A percentile compares a stretch with the other conserved stretches of the same genome.
These are phyloP conservation scores for Cyclotella sp. DNA, from an alignment of 108 stramenopile species.

Conservation along the genomic window DNA sequence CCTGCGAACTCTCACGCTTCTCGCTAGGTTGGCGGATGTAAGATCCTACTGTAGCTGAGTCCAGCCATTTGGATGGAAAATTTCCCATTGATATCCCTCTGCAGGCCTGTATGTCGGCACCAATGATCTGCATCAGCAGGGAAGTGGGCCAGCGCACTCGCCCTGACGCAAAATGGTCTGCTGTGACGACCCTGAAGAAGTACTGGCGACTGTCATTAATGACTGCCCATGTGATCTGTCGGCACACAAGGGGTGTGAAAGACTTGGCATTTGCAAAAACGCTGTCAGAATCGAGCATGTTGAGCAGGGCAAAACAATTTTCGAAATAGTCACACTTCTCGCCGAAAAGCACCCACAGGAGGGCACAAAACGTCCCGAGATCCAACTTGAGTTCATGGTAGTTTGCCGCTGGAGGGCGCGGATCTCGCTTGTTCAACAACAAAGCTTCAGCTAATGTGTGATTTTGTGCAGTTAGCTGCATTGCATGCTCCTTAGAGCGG, in stretches of 20 bases:
- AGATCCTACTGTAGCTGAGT: neutral
- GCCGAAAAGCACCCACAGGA: too few relatives aligned
- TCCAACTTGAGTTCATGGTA: too few relatives aligned
- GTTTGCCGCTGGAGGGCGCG: too few relatives aligned
- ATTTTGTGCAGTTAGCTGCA: neutral
- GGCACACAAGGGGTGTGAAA: neutral
- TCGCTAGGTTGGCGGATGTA: too few relatives aligned
- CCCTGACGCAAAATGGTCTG: neutral
- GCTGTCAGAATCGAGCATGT: neutral
- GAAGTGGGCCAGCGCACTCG: neutral
- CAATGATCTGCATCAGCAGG: too few relatives aligned
- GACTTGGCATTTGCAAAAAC: neutral
- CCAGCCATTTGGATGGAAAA: neutral
- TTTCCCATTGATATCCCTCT: neutral
- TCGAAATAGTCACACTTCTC: too few relatives aligned
- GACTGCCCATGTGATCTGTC: conserved; percentile 4
- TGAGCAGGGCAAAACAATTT: too few relatives aligned
- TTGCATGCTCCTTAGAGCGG: too few relatives aligned
- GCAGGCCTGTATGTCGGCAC: too few relatives aligned
- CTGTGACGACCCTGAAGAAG: neutral
- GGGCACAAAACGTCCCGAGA: too few relatives aligned
- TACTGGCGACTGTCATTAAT: neutral
- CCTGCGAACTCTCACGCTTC: too few relatives aligned
- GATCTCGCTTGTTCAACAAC: neutral
- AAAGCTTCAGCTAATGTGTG: neutral